Base-by-base conservation (phyloP, 1,139 yeast species). In the Nadsonia starkeyi-henricii region DNA sequence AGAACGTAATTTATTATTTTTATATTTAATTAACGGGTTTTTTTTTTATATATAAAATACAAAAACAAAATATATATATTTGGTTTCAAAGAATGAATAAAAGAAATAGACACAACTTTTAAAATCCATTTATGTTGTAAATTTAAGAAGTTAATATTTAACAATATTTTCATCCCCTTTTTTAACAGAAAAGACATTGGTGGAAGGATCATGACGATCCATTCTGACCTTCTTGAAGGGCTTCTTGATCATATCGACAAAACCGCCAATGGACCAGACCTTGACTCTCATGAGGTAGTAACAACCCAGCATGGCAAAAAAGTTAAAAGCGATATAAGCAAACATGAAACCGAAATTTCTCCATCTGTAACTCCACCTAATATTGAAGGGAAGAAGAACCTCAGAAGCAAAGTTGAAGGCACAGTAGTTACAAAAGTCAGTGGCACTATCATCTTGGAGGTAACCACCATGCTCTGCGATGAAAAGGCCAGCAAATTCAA, bases 281-380 rank as follows among this genome's bases (percentile, higher is more conserved):
- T 30, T 23, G 8, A 46, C 48, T 37, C 48, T 45, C 3, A 42
- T 37, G 19, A 46, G 48, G 53, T 68, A 71, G 58, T 69, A 70
- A 58, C 73, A 73, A 72, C 19, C 72, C 73, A 49, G 57, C 54
- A 46, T 72, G 57, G 57, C 75, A 73, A 61, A 75, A 69, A 20
- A 61, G 59, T 48, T 73, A n/a, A n/a, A n/a, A n/a, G n/a, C n/a
- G n/a, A n/a, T n/a, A n/a, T n/a, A n/a, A 65, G 58, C 69, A 76
- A 44, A 66, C 72, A 74, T 64, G 54, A 76, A 68, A 50, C 81
- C 81, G 55, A 74, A 67, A 58, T 77, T 73, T 57, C 80, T 67
- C 82, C 82, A 77, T 47, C 77, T 63, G 52, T 77, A 62, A 39
- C 63, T 55, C 59, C 65, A 79, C 42, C 64, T 62, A 48, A 76